Conservation (phyloP, 1,284 basidiomycete species). For the Ustilago sp. region DNA sequence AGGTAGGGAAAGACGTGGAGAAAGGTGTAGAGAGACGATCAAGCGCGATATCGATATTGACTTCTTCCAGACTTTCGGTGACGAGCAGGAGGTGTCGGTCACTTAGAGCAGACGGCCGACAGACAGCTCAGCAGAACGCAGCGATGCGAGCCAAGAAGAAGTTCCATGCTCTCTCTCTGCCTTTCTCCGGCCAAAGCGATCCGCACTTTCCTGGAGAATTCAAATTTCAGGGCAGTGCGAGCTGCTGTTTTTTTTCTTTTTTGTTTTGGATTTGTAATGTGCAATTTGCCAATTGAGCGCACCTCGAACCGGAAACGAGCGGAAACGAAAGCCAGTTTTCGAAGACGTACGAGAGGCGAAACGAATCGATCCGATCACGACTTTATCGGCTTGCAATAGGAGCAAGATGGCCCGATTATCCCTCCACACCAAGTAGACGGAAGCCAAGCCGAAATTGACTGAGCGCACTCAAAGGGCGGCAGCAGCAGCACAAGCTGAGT, state of each 20-base stretch:
- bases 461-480: not conserved
- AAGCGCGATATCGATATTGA: not conserved
- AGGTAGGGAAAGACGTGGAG: slow-evolving; percentile 13
- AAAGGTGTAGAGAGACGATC: slow-evolving; percentile 2
- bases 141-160: slow-evolving; percentile 12
- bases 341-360: slow-evolving; percentile 22
- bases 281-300: not conserved
- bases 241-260: slow-evolving; percentile 8
- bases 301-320: slow-evolving; percentile 23
- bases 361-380: slow-evolving; percentile 20
- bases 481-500: slow-evolving; percentile 3
- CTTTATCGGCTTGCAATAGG: slow-evolving; percentile 3
- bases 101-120: slow-evolving; percentile 9
- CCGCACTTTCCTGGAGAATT: slow-evolving; percentile 17
- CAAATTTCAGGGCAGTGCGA: slow-evolving; percentile 8
- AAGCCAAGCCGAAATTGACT: slow-evolving; percentile 7
- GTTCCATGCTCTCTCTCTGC: slow-evolving; percentile 1
- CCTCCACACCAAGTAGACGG: slow-evolving; percentile 1
- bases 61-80: slow-evolving; percentile 8
- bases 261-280: slow-evolving; percentile 33
- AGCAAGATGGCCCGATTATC: slow-evolving; percentile 3
- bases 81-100: slow-evolving; percentile 17
- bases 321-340: slow-evolving; percentile 4
- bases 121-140: not conserved
- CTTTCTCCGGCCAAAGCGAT: slow-evolving; percentile 12